A percentile compares a stretch with the other conserved stretches of the same genome.
These are phyloP conservation scores for Nicotiana knightiana DNA, from an alignment of 257 asterid species.

Conservation along the genomic window DNA sequence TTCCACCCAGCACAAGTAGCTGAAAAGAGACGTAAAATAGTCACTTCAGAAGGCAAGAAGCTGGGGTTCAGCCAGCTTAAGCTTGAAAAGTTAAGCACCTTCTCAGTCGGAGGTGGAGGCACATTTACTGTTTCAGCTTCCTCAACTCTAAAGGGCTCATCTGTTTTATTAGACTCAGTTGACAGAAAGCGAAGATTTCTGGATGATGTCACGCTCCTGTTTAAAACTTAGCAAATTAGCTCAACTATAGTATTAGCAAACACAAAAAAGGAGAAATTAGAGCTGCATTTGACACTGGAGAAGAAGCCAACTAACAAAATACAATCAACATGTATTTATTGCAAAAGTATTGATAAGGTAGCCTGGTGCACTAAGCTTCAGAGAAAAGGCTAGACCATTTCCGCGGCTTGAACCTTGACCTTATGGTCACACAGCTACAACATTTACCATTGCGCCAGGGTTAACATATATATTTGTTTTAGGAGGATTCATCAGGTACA, in stretches of 20 bases:
- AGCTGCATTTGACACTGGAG: too few species aligned
- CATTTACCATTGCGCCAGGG: too few species aligned
- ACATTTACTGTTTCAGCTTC: conserved; percentile 78
- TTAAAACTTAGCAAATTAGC: background rate
- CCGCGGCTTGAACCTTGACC: too few species aligned
- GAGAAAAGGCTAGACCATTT: too few species aligned
- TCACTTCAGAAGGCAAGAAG: background rate
- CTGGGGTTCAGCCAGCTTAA: background rate
- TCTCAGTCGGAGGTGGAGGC: conserved; percentile 82
- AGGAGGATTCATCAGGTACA: too few species aligned
- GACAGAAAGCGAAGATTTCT: conserved; percentile 47
- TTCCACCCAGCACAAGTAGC: conserved; percentile 99
- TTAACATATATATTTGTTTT: too few species aligned
- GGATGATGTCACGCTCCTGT: conserved; percentile 31
- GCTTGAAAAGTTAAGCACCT: conserved; percentile 36
- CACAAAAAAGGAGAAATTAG: too few species aligned
- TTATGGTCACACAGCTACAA: too few species aligned
- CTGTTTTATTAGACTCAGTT: conserved; percentile 36
- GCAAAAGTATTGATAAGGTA: too few species aligned
- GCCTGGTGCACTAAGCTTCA: too few species aligned
- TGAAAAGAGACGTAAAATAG: conserved; percentile 22
- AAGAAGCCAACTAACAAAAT: too few species aligned
- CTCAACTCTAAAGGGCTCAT: conserved; percentile 49
- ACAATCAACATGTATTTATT: too few species aligned
- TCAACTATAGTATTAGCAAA: background rate